Conservation (phyloP, 2,329 filamentous ascomycete species). For the Exophiala mesophila region DNA sequence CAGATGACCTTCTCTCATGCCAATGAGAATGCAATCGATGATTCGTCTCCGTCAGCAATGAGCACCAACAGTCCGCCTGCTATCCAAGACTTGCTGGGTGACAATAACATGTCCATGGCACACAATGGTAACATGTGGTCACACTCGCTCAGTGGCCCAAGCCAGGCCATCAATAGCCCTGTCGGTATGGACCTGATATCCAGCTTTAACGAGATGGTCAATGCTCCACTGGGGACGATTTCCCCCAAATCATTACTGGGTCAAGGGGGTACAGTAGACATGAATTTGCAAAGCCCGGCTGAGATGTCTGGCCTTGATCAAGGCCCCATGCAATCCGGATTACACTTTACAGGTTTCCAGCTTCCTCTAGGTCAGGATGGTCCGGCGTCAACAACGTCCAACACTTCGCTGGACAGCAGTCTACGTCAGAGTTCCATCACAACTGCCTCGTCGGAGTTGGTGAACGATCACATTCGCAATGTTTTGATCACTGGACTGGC, state of each 20-base stretch:
- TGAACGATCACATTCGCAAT: conserved; percentile 62
- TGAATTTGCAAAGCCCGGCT: conserved; percentile 72
- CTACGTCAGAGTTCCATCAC: conserved; percentile 56
- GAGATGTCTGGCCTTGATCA: conserved; percentile 70
- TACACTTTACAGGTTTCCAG: conserved; percentile 54
- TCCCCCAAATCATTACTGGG: conserved; percentile 71
- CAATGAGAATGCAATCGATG: conserved; percentile 79
- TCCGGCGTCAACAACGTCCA: conserved; percentile 45
- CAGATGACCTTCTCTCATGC: conserved; percentile 64
- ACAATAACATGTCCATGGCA: conserved; percentile 49
- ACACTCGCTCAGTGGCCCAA: conserved; percentile 63
- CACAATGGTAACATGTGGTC: conserved; percentile 58
- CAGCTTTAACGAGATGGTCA: conserved; percentile 70
- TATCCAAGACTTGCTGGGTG: conserved; percentile 85
- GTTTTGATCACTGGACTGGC: conserved; percentile 58
- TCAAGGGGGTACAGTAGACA: conserved; percentile 58
- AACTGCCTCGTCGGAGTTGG: conserved; percentile 59
- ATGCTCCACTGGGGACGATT: conserved; percentile 61
- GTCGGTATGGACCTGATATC: conserved; percentile 71
- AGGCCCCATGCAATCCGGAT: conserved; percentile 42
- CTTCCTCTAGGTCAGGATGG: conserved; percentile 34
- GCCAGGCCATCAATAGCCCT: conserved; percentile 59
- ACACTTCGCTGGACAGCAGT: conserved; percentile 53
- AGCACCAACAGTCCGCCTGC: conserved; percentile 90
- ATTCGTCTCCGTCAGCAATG: conserved; percentile 91